Base-by-base conservation (phyloP, 768 basidiomycete species). In the Boletus rufocinnamomeus region DNA sequence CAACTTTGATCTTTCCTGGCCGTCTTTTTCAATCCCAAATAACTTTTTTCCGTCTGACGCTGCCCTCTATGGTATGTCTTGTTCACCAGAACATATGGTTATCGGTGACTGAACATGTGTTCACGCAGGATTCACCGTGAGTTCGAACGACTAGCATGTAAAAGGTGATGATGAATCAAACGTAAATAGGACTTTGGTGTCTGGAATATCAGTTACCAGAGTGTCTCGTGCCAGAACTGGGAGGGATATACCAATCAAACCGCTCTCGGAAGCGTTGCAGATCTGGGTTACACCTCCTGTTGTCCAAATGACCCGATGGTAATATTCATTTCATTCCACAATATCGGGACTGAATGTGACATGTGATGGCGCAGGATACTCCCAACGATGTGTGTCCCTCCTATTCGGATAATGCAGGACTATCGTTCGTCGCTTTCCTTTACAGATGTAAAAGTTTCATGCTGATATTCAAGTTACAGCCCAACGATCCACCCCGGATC, bases 1-100 rank as follows among this genome's bases (percentile, higher is more conserved):
- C 57, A 93, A 93, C 67, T 93, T 94, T 70, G 91, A 94, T 72
- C 84, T 93, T 52, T 85, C 88, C 43, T 92, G 79, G 71, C 91
- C 91, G 3, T 91, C 91, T 6, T 63, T 66, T 3, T 84, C 88
- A 19, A 90, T 93, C 57, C 82, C 89, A 32, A 71, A 76, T 48
- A 76, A 83, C 63, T 94, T 91, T 65, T 93, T 91, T 68, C 92
- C 91, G 0, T 88, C 86, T 6, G 78, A 93, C 66, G 77, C 72
- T 59, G 68, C 84, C 6, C 66, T 83, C 11, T 93, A 93, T 68
- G 91, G 90, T 76, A 53, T 57, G 75, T 72, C 38, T 30, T 32
- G 34, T 4, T 40, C 30, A 4, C 40, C 21, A 9, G 13, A 23
- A 23, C 49, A 8, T 28, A 6, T 19, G 4, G 21, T 16, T 21